phyloP scores from a whole-genome alignment of 1,284 basidiomycete genomes.

The Erythrobasidium hasegawianum region DNA sequence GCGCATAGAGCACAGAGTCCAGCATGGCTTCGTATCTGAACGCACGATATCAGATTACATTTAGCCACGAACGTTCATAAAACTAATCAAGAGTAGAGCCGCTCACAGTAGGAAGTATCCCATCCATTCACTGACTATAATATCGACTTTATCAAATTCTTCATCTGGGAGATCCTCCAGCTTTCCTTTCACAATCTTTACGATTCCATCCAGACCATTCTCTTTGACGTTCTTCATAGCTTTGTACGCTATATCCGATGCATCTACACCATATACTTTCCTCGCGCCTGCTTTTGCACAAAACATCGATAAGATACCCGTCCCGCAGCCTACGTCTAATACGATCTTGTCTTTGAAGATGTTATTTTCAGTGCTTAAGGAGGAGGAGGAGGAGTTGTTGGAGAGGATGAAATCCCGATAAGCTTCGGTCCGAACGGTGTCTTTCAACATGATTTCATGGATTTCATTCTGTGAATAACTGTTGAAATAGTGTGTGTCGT shows the following conservation, averaged over 20 bases:
- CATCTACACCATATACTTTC: slow-evolving; percentile 90
- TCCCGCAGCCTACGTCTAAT: slow-evolving; percentile 92
- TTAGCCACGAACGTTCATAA: slow-evolving; percentile 37
- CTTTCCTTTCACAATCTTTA: slow-evolving; percentile 76
- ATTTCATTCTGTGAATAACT: slow-evolving; percentile 74
- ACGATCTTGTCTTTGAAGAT: slow-evolving; percentile 82
- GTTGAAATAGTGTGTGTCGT: slow-evolving; percentile 92
- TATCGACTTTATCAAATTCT: slow-evolving; percentile 71
- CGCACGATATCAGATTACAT: slow-evolving; percentile 31
- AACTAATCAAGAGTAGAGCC: neutral
- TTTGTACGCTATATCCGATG: slow-evolving; percentile 77
- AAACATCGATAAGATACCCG: slow-evolving; percentile 87
- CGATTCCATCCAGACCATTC: slow-evolving; percentile 65
- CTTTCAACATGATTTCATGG: slow-evolving; percentile 63
- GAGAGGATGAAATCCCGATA: slow-evolving; percentile 87
- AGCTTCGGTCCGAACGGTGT: slow-evolving; percentile 85
- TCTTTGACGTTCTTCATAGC: slow-evolving; percentile 74
- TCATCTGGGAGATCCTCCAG: slow-evolving; percentile 79
- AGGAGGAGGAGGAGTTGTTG: slow-evolving; percentile 57
- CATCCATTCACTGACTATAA: slow-evolving; percentile 99
- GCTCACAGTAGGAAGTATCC: slow-evolving; percentile 64
- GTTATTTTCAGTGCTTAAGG: too few species aligned
- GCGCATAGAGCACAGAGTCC: slow-evolving; percentile 82
- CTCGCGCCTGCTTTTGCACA: slow-evolving; percentile 88
- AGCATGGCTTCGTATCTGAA: slow-evolving; percentile 86